These are phyloP conservation scores for Globisporangium paroecandrum DNA, from an alignment of 352 stramenopile species.

Conservation along the genomic window DNA sequence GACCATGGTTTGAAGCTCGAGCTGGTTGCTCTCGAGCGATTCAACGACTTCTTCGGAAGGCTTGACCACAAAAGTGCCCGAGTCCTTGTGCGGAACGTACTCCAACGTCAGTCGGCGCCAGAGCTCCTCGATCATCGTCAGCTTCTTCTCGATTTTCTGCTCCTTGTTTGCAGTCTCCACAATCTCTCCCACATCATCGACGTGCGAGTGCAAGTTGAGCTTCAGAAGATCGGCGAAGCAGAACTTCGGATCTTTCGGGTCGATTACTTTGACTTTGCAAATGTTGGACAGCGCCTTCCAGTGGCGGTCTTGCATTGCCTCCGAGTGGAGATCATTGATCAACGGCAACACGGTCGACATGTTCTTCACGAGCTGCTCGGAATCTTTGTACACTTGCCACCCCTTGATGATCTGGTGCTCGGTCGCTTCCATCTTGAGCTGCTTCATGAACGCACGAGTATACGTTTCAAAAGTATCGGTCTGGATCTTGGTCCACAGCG, in stretches of 20 bases:
- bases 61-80: constrained; percentile 82
- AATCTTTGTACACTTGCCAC: constrained; percentile 88
- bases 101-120: constrained; percentile 82
- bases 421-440: constrained; percentile 77
- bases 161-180: constrained; percentile 88
- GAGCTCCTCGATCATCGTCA: constrained; percentile 86
- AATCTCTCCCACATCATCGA: constrained; percentile 85
- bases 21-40: constrained; percentile 81
- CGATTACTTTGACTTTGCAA: constrained; percentile 86
- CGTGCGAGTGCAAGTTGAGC: constrained; percentile 76
- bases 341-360: constrained; percentile 83
- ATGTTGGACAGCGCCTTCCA: constrained; percentile 88
- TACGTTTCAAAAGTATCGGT: constrained; percentile 78
- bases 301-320: constrained; percentile 93
- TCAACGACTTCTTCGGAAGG: constrained; percentile 85
- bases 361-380: constrained; percentile 85
- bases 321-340: constrained; percentile 94
- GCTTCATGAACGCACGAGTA: constrained; percentile 80
- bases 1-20: constrained; percentile 88
- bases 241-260: constrained; percentile 81
- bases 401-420: constrained; percentile 85
- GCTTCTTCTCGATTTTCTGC: constrained; percentile 89
- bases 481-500: constrained; percentile 78
- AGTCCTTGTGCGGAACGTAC: constrained; percentile 87
- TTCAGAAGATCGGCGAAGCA: constrained; percentile 82